Conservation (phyloP, 352 stramenopile genomes). For the Globisporangium nodosum region DNA sequence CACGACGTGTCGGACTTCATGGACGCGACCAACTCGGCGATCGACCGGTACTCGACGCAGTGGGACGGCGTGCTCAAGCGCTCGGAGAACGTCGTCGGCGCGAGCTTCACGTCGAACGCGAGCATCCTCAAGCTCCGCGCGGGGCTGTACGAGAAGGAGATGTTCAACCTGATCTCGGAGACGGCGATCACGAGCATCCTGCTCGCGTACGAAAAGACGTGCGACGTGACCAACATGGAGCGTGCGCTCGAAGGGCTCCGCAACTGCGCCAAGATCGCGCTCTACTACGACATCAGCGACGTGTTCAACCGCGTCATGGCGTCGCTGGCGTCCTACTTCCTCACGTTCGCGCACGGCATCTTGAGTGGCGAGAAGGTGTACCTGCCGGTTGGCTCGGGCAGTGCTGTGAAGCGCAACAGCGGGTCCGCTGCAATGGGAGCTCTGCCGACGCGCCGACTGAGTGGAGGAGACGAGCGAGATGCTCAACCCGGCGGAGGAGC, state of each 20-base stretch:
- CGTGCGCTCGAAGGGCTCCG: slow-evolving; percentile 71
- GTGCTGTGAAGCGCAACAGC: slow-evolving; percentile 16
- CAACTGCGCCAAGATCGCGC: slow-evolving; percentile 81
- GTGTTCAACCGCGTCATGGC: slow-evolving; percentile 84
- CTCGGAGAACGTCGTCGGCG: slow-evolving; percentile 82
- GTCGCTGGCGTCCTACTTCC: slow-evolving; percentile 72
- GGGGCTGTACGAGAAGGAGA: slow-evolving; percentile 83
- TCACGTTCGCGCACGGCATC: slow-evolving; percentile 80
- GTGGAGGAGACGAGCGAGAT: background rate
- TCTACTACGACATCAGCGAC: slow-evolving; percentile 79
- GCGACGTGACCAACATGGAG: slow-evolving; percentile 81
- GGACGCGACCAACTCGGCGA: slow-evolving; percentile 45
- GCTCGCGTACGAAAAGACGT: slow-evolving; percentile 80
- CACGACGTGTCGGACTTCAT: slow-evolving; percentile 83
- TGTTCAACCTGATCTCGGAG: slow-evolving; percentile 83
- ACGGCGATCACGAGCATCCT: slow-evolving; percentile 76
- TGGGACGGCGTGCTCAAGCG: slow-evolving; percentile 86
- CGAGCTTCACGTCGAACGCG: slow-evolving; percentile 82
- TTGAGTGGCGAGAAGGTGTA: slow-evolving; percentile 83
- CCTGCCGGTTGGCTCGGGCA: slow-evolving; percentile 38
- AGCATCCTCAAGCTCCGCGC: slow-evolving; percentile 82
- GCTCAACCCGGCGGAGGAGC: background rate
- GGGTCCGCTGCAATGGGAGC: background rate
- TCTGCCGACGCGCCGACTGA: slow-evolving; percentile 6
- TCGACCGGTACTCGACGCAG: slow-evolving; percentile 84